These are phyloP conservation scores for Kurtzmaniella natalensis DNA, from an alignment of 1,139 yeast species.

Conservation along the genomic window DNA sequence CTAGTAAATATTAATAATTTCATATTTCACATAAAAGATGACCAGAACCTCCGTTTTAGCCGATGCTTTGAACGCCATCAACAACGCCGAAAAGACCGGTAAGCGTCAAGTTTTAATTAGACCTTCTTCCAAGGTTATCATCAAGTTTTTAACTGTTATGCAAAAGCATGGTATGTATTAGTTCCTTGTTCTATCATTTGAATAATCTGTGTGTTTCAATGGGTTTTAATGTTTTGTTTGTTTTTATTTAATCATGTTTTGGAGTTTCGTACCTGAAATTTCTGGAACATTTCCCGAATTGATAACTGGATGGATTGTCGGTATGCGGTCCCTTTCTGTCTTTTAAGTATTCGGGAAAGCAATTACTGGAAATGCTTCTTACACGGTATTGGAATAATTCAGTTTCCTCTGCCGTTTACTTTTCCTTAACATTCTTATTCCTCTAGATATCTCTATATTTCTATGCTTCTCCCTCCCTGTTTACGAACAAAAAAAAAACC, in stretches of 20 bases:
- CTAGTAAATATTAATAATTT: conserved; percentile 9
- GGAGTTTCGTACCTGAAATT: too few relatives aligned
- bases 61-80: conserved; percentile 96
- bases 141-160: conserved; percentile 95
- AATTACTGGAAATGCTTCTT: conserved; percentile 68
- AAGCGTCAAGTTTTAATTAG: conserved; percentile 98
- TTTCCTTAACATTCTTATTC: conserved; percentile 64
- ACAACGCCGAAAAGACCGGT: conserved; percentile 99
- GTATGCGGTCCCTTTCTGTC: conserved; percentile 92
- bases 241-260: too few relatives aligned
- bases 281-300: conserved; percentile 84
- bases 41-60: conserved; percentile 99
- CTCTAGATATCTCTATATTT: too few relatives aligned
- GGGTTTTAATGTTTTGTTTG: too few relatives aligned
- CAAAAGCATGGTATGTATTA: conserved; percentile 77
- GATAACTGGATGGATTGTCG: conserved; percentile 97
- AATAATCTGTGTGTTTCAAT: too few relatives aligned
- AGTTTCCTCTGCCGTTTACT: conserved; percentile 57
- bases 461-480: background rate
- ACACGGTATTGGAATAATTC: conserved; percentile 51
- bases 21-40: too few relatives aligned
- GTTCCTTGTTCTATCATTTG: too few relatives aligned
- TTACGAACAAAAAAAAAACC: background rate
- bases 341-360: conserved; percentile 93
- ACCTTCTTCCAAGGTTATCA: conserved; percentile 98